Evolutionary conservation across 306 rosid species (phyloP), one percentile per base, ranked within the genome.

Genomic region (Carpinus fangiana): DNA sequence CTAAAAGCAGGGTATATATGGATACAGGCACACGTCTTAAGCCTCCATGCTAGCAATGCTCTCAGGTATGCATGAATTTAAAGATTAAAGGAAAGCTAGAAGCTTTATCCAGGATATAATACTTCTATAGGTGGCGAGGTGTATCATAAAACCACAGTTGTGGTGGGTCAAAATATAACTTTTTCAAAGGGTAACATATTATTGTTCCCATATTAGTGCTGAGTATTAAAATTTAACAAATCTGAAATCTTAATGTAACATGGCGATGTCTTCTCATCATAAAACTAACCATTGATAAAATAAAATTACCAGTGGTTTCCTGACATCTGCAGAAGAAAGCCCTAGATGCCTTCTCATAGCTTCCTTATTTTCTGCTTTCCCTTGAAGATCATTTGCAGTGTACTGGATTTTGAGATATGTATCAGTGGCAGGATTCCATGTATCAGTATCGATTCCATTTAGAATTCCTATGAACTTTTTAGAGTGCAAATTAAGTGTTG

Each of bases 371-470:
- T 88, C 96, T 79, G 84, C 79, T 81, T 95, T 95, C 75, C 99
- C 99, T 52, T 84, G 83, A 81, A 90, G 88, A 89, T 91, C 99
- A 84, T 84, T 88, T 67, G 92, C 93, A 47, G 75, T 89, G 88
- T 90, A 95, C 84, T 93, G 98, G 38, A 93, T 91, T 81, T 87
- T 79, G 82, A 95, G 93, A 84, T 77, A 87, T 66, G 80, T 52
- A 82, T 93, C 98, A 11, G 90, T 89, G 62, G 93, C 82, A 71
- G 99, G 99, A 84, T 95, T 90, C 99, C 99, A 95, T 57, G 88
- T 83, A 82, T 93, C 99, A 55, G 91, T 83, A 82, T 95, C 99
- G 73, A 95, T 93, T 73, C 99, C 99, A 86, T 95, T 95, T 47
- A 95, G 87, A 89, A 95, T 77, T 70, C 99, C 99, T 62, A 88